Base-by-base conservation (phyloP, 2,329 filamentous ascomycete genomes). In the Aspergillus sp. region DNA sequence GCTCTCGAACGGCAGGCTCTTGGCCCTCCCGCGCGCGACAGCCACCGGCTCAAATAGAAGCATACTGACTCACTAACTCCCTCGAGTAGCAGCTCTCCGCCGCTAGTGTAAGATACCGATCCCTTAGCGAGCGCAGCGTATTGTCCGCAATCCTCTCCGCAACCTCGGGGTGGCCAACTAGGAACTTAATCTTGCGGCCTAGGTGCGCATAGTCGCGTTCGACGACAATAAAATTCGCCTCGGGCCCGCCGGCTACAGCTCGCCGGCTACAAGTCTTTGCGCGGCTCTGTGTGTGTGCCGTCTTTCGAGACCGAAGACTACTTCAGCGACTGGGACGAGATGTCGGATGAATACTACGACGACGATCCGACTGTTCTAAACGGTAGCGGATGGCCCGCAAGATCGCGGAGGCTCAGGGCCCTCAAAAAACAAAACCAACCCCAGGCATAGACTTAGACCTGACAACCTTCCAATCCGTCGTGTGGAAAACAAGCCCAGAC, bases 1-100 rank as follows among this genome's bases (percentile, higher is more conserved):
- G n/a, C n/a, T n/a, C n/a, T n/a, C n/a, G n/a, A n/a, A n/a, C n/a
- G n/a, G n/a, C n/a, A n/a, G n/a, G n/a, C n/a, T n/a, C n/a, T n/a
- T n/a, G n/a, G n/a, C n/a, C n/a, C n/a, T n/a, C n/a, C n/a, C n/a
- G n/a, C n/a, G n/a, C n/a, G n/a, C n/a, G n/a, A n/a, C n/a, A n/a
- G n/a, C n/a, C n/a, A 58, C 44, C 2, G 63, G 56, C 45, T 62
- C 55, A 37, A 65, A 65, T 27, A 7, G 51, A 45, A 5, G 51
- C 57, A 44, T 61, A 63, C 33, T 46, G 43, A 15, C 51, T 43
- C 16, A 71, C 54, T 36, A 72, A 44, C 28, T 63, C 57, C 8
- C 71, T 58, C 71, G 70, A 74, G 41, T 74, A 74, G 40, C 70
- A 75, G 2, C 65, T 62, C 48, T 74, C 67, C 1, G 71, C 69